Evolutionary conservation across 2,329 filamentous ascomycete species (phyloP), one percentile per base, ranked within the genome.

Genomic region (Cryoendolithus antarcticus): DNA sequence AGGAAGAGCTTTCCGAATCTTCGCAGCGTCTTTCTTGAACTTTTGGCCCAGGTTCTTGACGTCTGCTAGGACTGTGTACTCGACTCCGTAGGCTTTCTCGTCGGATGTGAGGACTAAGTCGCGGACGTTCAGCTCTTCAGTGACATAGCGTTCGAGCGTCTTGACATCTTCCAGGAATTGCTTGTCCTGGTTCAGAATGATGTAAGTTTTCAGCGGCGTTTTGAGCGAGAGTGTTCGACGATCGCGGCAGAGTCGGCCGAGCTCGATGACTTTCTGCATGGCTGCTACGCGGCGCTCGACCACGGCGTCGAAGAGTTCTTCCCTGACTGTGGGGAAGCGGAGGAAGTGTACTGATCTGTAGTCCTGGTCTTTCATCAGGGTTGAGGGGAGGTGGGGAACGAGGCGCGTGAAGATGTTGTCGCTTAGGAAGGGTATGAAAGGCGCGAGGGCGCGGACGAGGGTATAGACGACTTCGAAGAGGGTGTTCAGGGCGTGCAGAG

Each of bases 41-140:
- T 96, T 96, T 74, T 94, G 94, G 48, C 91, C 91, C 10, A 98
- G 72, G 2, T 84, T 82, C 9, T 91, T 86, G 82, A 91, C 95
- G 62, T 98, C 91, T 6, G 86, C 88, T 30, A 75, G 77, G 10
- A 89, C 85, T 45, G 82, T 86, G 65, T 95, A 93, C 57, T 91
- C 80, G 34, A 98, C 86, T 39, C 86, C 84, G 66, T 95, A 95
- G 59, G 82, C 84, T 40, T 77, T 80, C 64, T 96, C 91, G 47
- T 96, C 86, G 6, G 75, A 79, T 2, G 85, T 86, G 38, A 95
- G 71, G 8, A 94, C 69, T 21, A 96, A 68, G 45, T 94, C 84
- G 46, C 82, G 77, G 35, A 98, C 73, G 56, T 96, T 98, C 37
- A 96, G 70, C 64, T 96, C 91, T 56, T 95, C 88, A 8, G 74